Evolutionary conservation across 768 basidiomycete species (phyloP).

Genomic region (Leccinum subgranulosum): DNA sequence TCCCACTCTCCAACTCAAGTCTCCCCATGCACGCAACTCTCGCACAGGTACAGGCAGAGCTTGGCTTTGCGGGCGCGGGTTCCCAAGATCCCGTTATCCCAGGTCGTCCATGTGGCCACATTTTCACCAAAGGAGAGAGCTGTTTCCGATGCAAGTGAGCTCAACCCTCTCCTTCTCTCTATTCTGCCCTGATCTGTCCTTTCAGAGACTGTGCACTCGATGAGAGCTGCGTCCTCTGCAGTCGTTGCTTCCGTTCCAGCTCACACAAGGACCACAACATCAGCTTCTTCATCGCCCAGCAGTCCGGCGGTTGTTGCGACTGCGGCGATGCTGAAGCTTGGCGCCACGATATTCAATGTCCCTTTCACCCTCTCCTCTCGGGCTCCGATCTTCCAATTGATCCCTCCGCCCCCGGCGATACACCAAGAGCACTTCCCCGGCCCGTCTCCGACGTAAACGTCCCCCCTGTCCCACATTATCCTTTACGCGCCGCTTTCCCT

Average conservation of each 20-base stretch:
- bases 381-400: conserved; percentile 11
- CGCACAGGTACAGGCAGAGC: conserved; percentile 64
- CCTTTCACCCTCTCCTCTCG: conserved; percentile 63
- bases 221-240: conserved; percentile 87
- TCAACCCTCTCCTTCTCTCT: background rate
- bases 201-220: conserved; percentile 87
- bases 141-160: conserved; percentile 94
- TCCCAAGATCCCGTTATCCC: conserved; percentile 56
- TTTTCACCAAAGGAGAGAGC: conserved; percentile 88
- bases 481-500: conserved; percentile 54
- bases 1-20: conserved; percentile 60
- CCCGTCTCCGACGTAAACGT: conserved; percentile 46
- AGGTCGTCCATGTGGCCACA: conserved; percentile 78
- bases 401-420: conserved; percentile 30
- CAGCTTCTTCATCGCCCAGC: conserved; percentile 89
- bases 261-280: conserved; percentile 87
- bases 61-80: conserved; percentile 57
- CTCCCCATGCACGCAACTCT: conserved; percentile 63
- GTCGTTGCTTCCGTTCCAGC: conserved; percentile 86
- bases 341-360: conserved; percentile 64
- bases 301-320: conserved; percentile 92
- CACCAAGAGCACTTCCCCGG: conserved; percentile 41
- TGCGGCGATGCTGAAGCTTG: conserved; percentile 93
- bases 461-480: conserved; percentile 59
- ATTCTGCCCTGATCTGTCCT: background rate